Percentiles rank a stretch among this genome's conserved stretches.
phyloP scores from a whole-genome alignment of 345 rosid species.

The Hypericum perforatum region DNA sequence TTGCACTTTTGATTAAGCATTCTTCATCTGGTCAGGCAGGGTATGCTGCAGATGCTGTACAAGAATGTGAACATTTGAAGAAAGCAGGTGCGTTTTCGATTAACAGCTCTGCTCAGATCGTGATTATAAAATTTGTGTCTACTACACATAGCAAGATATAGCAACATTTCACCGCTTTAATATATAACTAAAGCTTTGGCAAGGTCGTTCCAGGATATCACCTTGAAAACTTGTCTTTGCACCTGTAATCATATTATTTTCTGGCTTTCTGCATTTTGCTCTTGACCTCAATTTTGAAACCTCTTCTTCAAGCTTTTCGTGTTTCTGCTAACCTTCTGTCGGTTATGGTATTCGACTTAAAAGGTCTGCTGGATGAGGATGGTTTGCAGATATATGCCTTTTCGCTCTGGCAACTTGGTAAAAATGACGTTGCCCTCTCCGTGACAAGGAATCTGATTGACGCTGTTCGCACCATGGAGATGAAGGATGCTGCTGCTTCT shows the following conservation, averaged over 20 bases:
- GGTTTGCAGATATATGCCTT: conserved; percentile 74
- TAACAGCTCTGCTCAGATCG: not conserved
- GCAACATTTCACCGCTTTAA: no score
- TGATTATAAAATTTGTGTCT: not conserved
- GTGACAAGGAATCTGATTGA: conserved; percentile 50
- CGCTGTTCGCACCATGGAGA: conserved; percentile 47
- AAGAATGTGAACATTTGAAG: conserved; percentile 57
- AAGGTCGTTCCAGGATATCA: no score
- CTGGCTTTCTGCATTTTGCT: no score
- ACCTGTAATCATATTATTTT: no score
- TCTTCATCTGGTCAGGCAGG: conserved; percentile 37
- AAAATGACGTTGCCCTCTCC: conserved; percentile 52
- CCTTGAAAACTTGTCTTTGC: no score
- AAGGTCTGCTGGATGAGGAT: conserved; percentile 66
- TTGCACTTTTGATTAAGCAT: conserved; percentile 9
- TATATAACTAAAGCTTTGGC: no score
- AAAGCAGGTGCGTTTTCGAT: conserved; percentile 38
- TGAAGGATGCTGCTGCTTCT: conserved; percentile 40
- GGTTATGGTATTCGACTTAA: no score
- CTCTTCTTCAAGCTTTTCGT: no score
- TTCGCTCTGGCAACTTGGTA: conserved; percentile 77
- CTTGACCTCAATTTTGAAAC: no score
- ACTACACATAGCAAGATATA: not conserved
- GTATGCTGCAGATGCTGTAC: conserved; percentile 47
- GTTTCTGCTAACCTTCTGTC: no score